These are phyloP conservation scores for Magnusiomyces ingens DNA, from an alignment of 1,139 yeast species.

Conservation along the genomic window DNA sequence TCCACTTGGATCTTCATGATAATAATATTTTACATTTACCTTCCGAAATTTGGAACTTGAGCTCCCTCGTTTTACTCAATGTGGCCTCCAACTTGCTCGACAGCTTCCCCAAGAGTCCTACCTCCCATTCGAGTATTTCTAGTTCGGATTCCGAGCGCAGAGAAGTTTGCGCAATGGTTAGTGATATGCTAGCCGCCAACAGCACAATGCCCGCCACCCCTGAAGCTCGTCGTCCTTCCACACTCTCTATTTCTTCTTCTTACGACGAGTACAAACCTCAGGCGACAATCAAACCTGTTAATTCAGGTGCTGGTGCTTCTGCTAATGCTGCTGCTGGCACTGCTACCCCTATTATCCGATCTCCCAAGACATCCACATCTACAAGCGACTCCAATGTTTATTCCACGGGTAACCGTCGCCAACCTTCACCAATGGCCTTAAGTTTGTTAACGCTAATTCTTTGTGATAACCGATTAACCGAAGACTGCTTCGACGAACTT, in stretches of 20 bases:
- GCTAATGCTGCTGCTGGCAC: neutral
- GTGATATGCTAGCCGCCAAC: neutral
- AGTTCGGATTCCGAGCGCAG: conserved; percentile 10
- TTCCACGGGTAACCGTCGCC: conserved; percentile 6
- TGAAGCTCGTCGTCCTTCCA: conserved; percentile 19
- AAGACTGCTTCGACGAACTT: conserved; percentile 67
- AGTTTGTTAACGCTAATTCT: conserved; percentile 54
- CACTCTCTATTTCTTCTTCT: conserved; percentile 22
- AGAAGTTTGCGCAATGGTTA: neutral
- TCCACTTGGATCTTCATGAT: conserved; percentile 72
- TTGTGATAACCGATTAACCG: conserved; percentile 79
- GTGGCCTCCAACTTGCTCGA: conserved; percentile 73
- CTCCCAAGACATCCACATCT: conserved; percentile 10
- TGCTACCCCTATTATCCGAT: neutral
- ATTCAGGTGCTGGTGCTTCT: conserved; percentile 7
- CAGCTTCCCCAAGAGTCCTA: conserved; percentile 46
- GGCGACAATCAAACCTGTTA: conserved; percentile 4
- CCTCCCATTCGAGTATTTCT: conserved; percentile 12
- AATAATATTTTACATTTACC: conserved; percentile 75
- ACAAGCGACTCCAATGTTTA: conserved; percentile 14
- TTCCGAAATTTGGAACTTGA: conserved; percentile 59
- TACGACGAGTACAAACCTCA: conserved; percentile 11
- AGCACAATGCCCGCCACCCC: neutral
- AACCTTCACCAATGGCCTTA: conserved; percentile 21
- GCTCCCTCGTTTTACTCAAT: conserved; percentile 54